phyloP scores from a whole-genome alignment of 108 stramenopile genomes.

The Nitzschia palea region DNA sequence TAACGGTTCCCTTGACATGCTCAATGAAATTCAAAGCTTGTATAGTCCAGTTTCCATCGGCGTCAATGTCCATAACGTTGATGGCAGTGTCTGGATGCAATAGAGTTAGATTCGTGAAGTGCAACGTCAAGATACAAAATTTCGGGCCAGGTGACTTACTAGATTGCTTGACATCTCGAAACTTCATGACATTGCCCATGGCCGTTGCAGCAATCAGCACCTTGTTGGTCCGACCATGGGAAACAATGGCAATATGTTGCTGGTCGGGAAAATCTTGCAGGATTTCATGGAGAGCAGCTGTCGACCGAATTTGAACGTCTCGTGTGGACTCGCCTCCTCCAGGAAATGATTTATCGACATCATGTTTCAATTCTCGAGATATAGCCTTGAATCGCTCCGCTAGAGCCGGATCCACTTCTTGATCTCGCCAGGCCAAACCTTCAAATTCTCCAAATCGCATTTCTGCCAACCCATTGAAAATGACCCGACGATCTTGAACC shows the following conservation, averaged over 20 bases:
- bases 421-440: slow-evolving; percentile 23
- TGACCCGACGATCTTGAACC: slow-evolving; percentile 15
- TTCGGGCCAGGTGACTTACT: slow-evolving; percentile 10
- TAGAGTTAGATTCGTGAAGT: background rate
- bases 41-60: slow-evolving; percentile 8
- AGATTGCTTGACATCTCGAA: slow-evolving; percentile 28
- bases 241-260: slow-evolving; percentile 35
- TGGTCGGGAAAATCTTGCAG: slow-evolving; percentile 13
- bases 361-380: background rate
- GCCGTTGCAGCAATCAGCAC: slow-evolving; percentile 34
- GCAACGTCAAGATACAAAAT: background rate
- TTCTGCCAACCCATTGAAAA: slow-evolving; percentile 34
- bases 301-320: slow-evolving; percentile 31
- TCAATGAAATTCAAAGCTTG: slow-evolving; percentile 29
- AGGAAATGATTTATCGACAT: slow-evolving; percentile 22
- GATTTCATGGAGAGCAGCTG: slow-evolving; percentile 17
- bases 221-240: slow-evolving; percentile 51
- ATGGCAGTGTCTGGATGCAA: slow-evolving; percentile 30
- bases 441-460: slow-evolving; percentile 57
- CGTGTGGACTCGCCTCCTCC: slow-evolving; percentile 42
- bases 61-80: slow-evolving; percentile 37
- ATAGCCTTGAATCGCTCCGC: slow-evolving; percentile 14
- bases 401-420: slow-evolving; percentile 3
- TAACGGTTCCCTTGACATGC: slow-evolving; percentile 33
- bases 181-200: slow-evolving; percentile 6